phyloP scores from a whole-genome alignment of 768 basidiomycete species.

The Podaxis sp. region DNA sequence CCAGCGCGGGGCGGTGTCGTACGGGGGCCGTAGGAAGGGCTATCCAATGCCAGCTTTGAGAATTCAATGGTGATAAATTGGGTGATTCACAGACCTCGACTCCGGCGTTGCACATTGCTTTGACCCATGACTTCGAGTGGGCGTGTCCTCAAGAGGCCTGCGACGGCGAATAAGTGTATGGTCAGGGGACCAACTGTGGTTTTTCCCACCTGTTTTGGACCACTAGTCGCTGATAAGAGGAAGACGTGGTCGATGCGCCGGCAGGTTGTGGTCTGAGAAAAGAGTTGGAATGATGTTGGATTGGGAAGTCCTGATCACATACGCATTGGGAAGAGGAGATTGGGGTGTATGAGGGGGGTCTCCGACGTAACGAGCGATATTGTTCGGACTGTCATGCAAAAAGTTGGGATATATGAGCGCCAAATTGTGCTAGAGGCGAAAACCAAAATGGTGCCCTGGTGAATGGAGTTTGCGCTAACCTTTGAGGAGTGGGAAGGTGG shows the following conservation, averaged over 20 bases:
- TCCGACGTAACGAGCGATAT: slow-evolving; percentile 16
- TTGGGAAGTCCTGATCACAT: neutral
- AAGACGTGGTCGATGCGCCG: slow-evolving; percentile 8
- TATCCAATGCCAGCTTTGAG: neutral
- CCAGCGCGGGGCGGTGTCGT: slow-evolving; percentile 16
- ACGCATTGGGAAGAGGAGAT: slow-evolving; percentile 18
- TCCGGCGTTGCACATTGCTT: slow-evolving; percentile 47
- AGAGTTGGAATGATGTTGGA: neutral
- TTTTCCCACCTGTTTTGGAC: slow-evolving; percentile 19
- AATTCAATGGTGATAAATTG: slow-evolving; percentile 1
- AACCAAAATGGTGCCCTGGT: neutral
- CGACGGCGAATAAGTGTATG: neutral
- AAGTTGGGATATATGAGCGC: slow-evolving; percentile 7
- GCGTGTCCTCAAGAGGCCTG: slow-evolving; percentile 25
- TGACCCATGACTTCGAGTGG: slow-evolving; percentile 20
- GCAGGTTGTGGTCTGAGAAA: slow-evolving; percentile 3
- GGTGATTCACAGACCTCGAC: slow-evolving; percentile 36
- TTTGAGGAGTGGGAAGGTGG: slow-evolving; percentile 39
- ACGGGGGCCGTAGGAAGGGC: slow-evolving; percentile 25
- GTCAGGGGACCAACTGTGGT: slow-evolving; percentile 11
- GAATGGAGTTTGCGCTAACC: slow-evolving; percentile 20
- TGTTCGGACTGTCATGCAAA: slow-evolving; percentile 18
- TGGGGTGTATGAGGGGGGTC: slow-evolving; percentile 15
- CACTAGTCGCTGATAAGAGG: slow-evolving; percentile 9
- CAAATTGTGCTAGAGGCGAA: neutral